Base-by-base conservation (phyloP, 192 early-diverging fungal species). In the Coemansia sp. region DNA sequence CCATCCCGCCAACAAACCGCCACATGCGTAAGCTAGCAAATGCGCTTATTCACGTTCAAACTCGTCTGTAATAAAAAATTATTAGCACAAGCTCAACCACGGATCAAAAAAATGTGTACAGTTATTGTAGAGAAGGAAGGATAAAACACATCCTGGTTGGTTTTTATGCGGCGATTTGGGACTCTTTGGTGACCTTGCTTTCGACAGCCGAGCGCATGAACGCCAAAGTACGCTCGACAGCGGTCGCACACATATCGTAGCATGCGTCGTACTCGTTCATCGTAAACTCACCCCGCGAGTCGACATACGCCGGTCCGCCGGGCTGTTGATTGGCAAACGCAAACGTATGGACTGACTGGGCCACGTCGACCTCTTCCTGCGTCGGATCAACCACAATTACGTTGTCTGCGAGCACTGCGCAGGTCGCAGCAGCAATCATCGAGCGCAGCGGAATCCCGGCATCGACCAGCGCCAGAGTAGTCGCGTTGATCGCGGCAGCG, bases 381-480 rank as follows among this genome's bases (percentile, higher is more conserved):
- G 85, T 89, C 18, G 95, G 95, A 73, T 98, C 96, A 61, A 95
- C 67, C 7, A 88, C 55, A 7, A 93, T 59, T 10, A 65, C 58
- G 11, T 82, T 81, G 19, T 89, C 65, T 21, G 67, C 53, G 47
- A 82, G 72, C 18, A 94, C 81, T 25, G 87, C 85, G 54, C 88
- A 93, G 0, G 88, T 83, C 0, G 91, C 86, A 4, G 88, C 78
- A 5, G 85, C 87, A 0, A 87, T 69, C 43, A 92, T 83, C 8
- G 80, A 67, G 42, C 81, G 88, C 54, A 98, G 66, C 7, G 94
- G 88, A 11, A 97, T 82, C 14, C 91, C 95, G 8, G 95, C 93
- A 69, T 99, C 93, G 44, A 98, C 60, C 22, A 98, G 82, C 2
- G 94, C 93, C 61, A 98, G 48, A 2, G 87, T 79, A 0, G 86